Evolutionary conservation across 2,329 filamentous ascomycete genomes (phyloP).

Genomic region (Dactylonectria estremocensis): DNA sequence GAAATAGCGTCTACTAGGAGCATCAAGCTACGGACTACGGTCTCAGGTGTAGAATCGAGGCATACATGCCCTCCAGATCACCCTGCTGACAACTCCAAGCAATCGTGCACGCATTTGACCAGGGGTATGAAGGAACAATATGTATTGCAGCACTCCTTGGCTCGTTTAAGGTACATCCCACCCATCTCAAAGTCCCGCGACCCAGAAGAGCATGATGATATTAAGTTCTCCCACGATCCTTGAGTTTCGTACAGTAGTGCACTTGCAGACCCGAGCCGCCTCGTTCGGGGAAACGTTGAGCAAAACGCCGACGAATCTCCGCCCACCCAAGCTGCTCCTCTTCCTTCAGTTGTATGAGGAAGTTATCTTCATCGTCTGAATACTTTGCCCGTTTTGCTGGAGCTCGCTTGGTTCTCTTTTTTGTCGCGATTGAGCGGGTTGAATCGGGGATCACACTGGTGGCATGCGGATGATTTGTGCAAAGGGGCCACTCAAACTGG

Average conservation of each 20-base stretch:
- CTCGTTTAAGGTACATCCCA: too few relatives aligned
- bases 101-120: too few relatives aligned
- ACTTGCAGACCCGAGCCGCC: conserved; percentile 20
- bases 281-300: conserved; percentile 10
- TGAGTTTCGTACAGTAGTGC: conserved; percentile 23
- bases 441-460: conserved; percentile 3
- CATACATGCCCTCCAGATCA: too few relatives aligned
- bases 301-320: conserved; percentile 17
- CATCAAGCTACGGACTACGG: too few relatives aligned
- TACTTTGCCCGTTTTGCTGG: conserved; percentile 13
- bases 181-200: conserved; percentile 10
- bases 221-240: conserved; percentile 17
- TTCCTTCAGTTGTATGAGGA: conserved; percentile 15
- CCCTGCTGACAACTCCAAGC: too few relatives aligned
- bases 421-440: conserved; percentile 12
- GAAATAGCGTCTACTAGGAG: too few relatives aligned
- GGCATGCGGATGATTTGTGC: conserved; percentile 12
- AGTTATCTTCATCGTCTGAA: conserved; percentile 20
- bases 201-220: conserved; percentile 15
- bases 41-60: too few relatives aligned
- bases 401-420: conserved; percentile 13
- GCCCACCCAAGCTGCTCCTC: conserved; percentile 11
- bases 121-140: too few relatives aligned
- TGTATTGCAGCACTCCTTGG: too few relatives aligned
- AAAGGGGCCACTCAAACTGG: conserved; percentile 15